These are phyloP conservation scores for Lentinula novae-zelandiae DNA, from an alignment of 1,284 basidiomycete species.

Conservation along the genomic window DNA sequence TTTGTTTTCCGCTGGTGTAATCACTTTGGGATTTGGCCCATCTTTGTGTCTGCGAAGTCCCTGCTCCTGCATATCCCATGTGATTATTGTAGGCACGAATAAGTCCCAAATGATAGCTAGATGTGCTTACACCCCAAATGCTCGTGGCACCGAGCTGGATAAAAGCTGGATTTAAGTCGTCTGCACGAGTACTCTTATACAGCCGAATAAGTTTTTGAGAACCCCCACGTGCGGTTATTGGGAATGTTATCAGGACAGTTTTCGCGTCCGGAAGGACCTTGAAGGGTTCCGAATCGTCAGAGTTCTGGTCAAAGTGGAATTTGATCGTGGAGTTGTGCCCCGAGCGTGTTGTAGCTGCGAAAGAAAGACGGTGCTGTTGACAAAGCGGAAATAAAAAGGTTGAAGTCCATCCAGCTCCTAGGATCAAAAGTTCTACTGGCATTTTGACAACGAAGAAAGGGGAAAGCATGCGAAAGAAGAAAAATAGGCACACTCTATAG, in stretches of 20 bases:
- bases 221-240: constrained; percentile 44
- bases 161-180: constrained; percentile 30
- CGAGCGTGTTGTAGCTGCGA: constrained; percentile 54
- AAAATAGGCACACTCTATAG: neutral
- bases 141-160: constrained; percentile 61
- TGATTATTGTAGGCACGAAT: neutral
- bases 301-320: constrained; percentile 47
- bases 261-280: constrained; percentile 47
- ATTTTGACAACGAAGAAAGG: too few relatives aligned
- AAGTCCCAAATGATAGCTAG: neutral
- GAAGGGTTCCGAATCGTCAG: constrained; percentile 37
- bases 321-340: constrained; percentile 42
- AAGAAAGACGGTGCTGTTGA: constrained; percentile 34
- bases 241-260: constrained; percentile 63
- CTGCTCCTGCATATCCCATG: neutral
- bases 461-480: too few relatives aligned
- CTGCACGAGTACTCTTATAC: constrained; percentile 16
- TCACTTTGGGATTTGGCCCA: neutral
- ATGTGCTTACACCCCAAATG: constrained; percentile 53
- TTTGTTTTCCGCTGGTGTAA: constrained; percentile 16
- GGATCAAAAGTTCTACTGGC: constrained; percentile 46
- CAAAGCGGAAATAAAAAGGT: constrained; percentile 61
- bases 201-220: constrained; percentile 31
- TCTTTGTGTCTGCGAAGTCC: neutral
- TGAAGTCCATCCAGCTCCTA: constrained; percentile 70